Base-by-base conservation (phyloP, 495 filamentous ascomycete genomes). In the Cairneyella variabilis region DNA sequence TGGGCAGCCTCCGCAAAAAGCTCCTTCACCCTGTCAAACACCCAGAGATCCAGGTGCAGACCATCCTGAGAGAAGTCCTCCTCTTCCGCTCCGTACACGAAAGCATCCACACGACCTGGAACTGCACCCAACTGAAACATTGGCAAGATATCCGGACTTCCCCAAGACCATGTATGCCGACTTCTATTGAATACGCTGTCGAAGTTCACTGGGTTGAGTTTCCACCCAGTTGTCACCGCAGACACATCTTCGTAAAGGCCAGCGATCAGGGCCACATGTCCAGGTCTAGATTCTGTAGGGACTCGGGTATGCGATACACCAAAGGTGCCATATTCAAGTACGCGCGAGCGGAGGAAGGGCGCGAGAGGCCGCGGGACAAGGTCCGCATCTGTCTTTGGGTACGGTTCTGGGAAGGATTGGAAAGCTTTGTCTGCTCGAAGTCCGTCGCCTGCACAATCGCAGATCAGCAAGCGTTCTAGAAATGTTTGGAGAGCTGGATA, bases 211-310 rank as follows among this genome's bases (percentile, higher is more conserved):
- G 95, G 93, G 65, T 99, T 99, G 62, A 97, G 69, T 69, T 97
- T 97, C 95, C 95, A 99, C 12, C 95, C 95, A 8, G 95, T 99
- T 27, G 86, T 96, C 17, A 99, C 95, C 2, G 95, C 85, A 37
- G 92, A 97, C 5, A 99, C 95, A 75, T 99, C 95, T 67, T 99
- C 95, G 65, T 99, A 99, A 42, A 99, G 73, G 14, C 95, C 95
- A 17, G 95, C 95, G 62, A 99, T 99, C 42, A 99, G 79, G 17
- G 95, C 95, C 56, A 99, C 95, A 78, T 99, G 95, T 26, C 95
- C 95, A 0, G 95, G 95, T 27, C 95, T 81, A 14, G 95, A 99
- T 70, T 99, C 95, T 40, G 95, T 99, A 10, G 95, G 95, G 3
- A 99, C 90, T 43, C 95, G 86, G 22, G 95, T 99, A 70, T 99